Evolutionary conservation across 495 filamentous ascomycete genomes (phyloP), one percentile per base, ranked within the genome.

Genomic region (Penicillium silybi): DNA sequence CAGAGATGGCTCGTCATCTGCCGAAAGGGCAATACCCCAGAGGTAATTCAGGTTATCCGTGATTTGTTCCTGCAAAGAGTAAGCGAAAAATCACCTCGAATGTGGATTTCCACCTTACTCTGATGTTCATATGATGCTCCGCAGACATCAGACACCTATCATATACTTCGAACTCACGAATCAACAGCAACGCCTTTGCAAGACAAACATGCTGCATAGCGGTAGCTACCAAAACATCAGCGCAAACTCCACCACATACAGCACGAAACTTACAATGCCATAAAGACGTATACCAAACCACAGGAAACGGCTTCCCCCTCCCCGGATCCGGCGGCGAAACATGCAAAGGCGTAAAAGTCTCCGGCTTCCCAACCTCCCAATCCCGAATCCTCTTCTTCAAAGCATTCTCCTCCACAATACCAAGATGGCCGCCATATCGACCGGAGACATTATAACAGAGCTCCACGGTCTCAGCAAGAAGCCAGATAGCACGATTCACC

Each of bases 191-290:
- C 5, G 58, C 67, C 39, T 74, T 74, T 4, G 71, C 64, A 52
- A 74, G 64, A 43, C 63, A 74, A 3, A 74, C 55, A 48, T 74
- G 66, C 48, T 74, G 71, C 17, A 67, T 58, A 3, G 71, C 69
- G 25, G 59, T 69, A n/a, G 71, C 71, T 74, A 41, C 4, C 29
- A 37, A 26, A 6, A 41, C 11, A 52, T 45, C 32, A 53, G 38
- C 35, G 48, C 22, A 45, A 20, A n/a, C 10, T 7, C n/a, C 17
- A 17, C 0, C 13, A 40, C 1, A 10, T 23, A 49, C n/a, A 25
- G 23, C 1, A 27, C 7, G 11, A 6, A 25, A 46, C 69, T 52
- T 62, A 74, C 71, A 69, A 56, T 72, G 65, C 48, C 63, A 65
- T 19, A 68, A 46, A 50, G 56, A 72, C 7, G 64, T 71, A 52